These are phyloP conservation scores for Lactifluus pinguis DNA, from an alignment of 768 basidiomycete genomes.

Conservation along the genomic window DNA sequence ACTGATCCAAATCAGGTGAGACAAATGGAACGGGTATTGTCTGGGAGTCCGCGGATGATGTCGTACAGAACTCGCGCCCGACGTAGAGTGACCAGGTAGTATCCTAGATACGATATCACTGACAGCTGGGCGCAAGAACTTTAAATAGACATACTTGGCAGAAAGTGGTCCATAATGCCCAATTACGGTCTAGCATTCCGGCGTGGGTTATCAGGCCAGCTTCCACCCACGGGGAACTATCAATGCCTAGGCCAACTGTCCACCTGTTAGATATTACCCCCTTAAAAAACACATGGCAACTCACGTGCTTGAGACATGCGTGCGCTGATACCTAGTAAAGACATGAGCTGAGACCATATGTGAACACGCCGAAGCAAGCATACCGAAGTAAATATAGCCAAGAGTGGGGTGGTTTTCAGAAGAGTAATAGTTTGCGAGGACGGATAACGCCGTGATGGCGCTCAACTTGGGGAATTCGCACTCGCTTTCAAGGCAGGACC, in stretches of 20 bases:
- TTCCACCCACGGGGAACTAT: slow-evolving; percentile 50
- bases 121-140: neutral
- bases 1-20: slow-evolving; percentile 40
- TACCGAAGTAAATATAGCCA: slow-evolving; percentile 37
- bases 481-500: slow-evolving; percentile 32
- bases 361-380: neutral
- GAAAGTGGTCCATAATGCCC: slow-evolving; percentile 53
- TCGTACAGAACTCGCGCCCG: slow-evolving; percentile 49
- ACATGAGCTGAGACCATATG: neutral
- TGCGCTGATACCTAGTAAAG: slow-evolving; percentile 42
- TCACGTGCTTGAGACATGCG: slow-evolving; percentile 51
- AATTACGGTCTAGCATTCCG: slow-evolving; percentile 49
- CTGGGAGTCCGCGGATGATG: slow-evolving; percentile 30
- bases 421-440: slow-evolving; percentile 34
- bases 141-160: slow-evolving; percentile 32
- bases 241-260: slow-evolving; percentile 47
- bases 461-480: slow-evolving; percentile 34
- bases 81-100: slow-evolving; percentile 60
- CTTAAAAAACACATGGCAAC: slow-evolving; percentile 20
- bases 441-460: slow-evolving; percentile 33
- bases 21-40: slow-evolving; percentile 40
- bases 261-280: neutral
- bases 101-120: slow-evolving; percentile 30
- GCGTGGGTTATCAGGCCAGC: slow-evolving; percentile 41
- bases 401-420: slow-evolving; percentile 33